Conservation (phyloP, 129 eudicot genomes). For the Centaurea solstitialis region DNA sequence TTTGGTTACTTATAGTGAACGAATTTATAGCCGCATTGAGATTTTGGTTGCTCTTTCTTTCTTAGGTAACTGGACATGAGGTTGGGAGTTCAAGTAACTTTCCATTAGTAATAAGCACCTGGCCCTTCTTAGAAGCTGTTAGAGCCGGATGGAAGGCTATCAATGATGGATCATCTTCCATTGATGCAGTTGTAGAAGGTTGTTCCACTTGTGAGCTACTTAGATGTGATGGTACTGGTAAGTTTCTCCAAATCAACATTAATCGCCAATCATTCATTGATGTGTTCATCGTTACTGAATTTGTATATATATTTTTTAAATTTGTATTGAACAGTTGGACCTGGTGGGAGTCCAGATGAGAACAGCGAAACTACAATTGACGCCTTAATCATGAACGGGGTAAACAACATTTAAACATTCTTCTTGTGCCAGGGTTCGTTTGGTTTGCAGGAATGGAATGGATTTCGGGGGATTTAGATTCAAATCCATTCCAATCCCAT, state of each 20-base stretch:
- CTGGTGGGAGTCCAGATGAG: constrained; percentile 99
- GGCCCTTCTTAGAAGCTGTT: constrained; percentile 90
- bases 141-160: constrained; percentile 78
- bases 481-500: too few species aligned
- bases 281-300: background rate
- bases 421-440: background rate
- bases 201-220: constrained; percentile 83
- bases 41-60: too few species aligned
- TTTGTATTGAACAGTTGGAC: constrained; percentile 84
- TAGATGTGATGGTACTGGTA: constrained; percentile 89
- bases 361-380: constrained; percentile 87
- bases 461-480: too few species aligned
- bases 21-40: background rate
- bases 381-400: constrained; percentile 96
- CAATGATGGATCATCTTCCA: constrained; percentile 60
- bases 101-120: constrained; percentile 82
- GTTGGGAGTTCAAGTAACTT: constrained; percentile 39
- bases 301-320: too few species aligned
- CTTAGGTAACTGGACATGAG: constrained; percentile 49
- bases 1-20: background rate
- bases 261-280: background rate
- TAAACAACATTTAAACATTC: constrained; percentile 35
- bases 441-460: too few species aligned
- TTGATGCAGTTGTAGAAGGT: constrained; percentile 87
- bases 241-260: background rate